Evolutionary conservation across 441 rosid genomes (phyloP), one percentile per base, ranked within the genome.

Genomic region (Manihot esculenta): DNA sequence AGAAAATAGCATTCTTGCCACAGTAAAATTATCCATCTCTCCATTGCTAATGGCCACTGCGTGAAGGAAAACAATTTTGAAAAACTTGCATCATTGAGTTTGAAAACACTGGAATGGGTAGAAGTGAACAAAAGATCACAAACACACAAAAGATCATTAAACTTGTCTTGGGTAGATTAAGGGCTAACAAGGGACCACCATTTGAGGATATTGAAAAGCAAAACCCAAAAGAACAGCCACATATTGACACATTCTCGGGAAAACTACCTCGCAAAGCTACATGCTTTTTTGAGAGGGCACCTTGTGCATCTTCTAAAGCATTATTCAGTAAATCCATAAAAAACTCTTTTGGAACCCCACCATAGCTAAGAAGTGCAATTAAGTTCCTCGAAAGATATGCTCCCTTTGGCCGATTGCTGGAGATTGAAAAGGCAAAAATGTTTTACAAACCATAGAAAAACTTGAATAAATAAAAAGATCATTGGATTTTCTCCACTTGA

Each of bases 291-390:
- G 80, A 27, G 71, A 84, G 80, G 68, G 72, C 78, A 58, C 72
- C 44, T 18, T 70, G 66, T 17, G 84, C 78, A 72, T 88, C 91
- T 74, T 82, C 88, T 69, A 94, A 57, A 1, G 86, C 79, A 60
- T 57, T 78, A 35, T 38, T 65, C 79, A 90, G 26, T 54, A 83
- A 61, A 47, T 81, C 82, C 81, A 84, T 45, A 71, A 94, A 87
- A 69, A 82, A 83, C 0, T 70, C 82, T 21, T 86, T 20, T 1
- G 97, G 91, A 64, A 94, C 82, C 66, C 93, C 92, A 41, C 97
- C 97, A 81, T 81, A 82, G 74, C 83, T 84, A 72, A 94, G 85
- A 57, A 94, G 88, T 4, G 86, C 82, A 56, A 92, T 78, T 76
- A 91, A 83, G 71, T 61, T 77, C 73, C 70, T 85, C 2, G 96